A percentile compares a stretch with the other conserved stretches of the same genome.
phyloP scores from a whole-genome alignment of 257 asterid species.

The Solanum okadae region DNA sequence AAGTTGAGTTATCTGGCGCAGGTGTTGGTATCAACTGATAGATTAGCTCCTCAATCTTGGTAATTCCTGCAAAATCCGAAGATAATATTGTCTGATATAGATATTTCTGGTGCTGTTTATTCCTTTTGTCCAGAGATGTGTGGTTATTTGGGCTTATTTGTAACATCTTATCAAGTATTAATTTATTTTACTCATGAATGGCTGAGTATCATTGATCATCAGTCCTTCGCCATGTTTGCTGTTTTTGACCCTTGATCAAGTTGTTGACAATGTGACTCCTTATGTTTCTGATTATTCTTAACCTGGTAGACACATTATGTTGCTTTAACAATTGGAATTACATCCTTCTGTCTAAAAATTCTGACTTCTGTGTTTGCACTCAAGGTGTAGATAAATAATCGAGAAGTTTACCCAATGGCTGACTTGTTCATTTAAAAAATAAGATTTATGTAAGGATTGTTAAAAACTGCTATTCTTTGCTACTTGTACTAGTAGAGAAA shows the following conservation, averaged over 20 bases:
- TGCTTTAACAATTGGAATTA: background rate
- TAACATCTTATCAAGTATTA: background rate
- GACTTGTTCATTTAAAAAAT: background rate
- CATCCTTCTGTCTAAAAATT: background rate
- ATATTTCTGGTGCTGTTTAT: background rate
- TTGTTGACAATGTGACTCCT: background rate
- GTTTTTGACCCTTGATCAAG: background rate
- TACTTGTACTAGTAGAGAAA: background rate
- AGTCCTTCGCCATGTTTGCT: background rate
- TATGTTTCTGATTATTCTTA: background rate
- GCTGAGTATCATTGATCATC: background rate
- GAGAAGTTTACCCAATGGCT: background rate
- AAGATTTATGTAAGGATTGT: background rate
- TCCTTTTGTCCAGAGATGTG: background rate
- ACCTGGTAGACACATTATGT: background rate
- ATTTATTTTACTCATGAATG: background rate
- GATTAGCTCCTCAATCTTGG: conserved; percentile 97
- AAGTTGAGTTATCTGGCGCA: conserved; percentile 95
- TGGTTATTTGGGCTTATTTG: background rate
- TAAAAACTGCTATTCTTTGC: background rate
- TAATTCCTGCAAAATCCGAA: conserved; percentile 11
- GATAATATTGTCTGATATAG: background rate
- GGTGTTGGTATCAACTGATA: conserved; percentile 92
- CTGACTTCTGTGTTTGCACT: background rate
- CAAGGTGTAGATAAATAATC: background rate